Evolutionary conservation across 345 rosid genomes (phyloP), one percentile per base, ranked within the genome.

Genomic region (Lepidium didymum): DNA sequence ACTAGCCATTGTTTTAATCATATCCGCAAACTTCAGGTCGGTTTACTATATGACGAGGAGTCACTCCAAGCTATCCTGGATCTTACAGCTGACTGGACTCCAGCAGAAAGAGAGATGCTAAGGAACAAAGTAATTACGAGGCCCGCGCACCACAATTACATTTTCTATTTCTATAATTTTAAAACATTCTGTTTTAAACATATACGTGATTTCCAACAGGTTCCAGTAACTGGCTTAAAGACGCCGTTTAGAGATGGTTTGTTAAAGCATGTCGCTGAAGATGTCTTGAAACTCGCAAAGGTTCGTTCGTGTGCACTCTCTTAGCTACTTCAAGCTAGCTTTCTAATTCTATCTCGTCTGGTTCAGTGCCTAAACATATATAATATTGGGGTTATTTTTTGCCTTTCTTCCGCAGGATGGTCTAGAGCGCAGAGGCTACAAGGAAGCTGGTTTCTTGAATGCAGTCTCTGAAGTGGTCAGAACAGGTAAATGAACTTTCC

Each of bases 221-320:
- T 91, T 62, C 96, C 97, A 56, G 82, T 64, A 63, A 82, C 85
- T 40, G 99, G 96, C 60, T 69, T 94, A 31, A 87, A 81, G 83
- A 89, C 99, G 6, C 96, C 97, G 15, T 94, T 93, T 66, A 87
- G 96, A 57, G 96, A 86, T 83, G 96, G 96, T 60, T 77, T 76
- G 42, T 70, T 89, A 68, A 82, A 68, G 84, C 89, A 89, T 64
- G 81, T 94, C 38, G 96, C 95, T 19, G 91, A 89, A 85, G 90
- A 91, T 72, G 87, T 94, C 70, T 38, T 94, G 37, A 83, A 87
- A 75, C 75, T 85, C 69, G 96, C 97, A 19, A 86, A 87, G 96
- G 97, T 87, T 73, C 69, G 67, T 65, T 77, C 51, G 37, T 56
- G 8, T 11, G 15, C 54, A 37, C 49, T n/a, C 44, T 54, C 42